phyloP scores from a whole-genome alignment of 2,329 filamentous ascomycete species.

The Leptographium flavum region DNA sequence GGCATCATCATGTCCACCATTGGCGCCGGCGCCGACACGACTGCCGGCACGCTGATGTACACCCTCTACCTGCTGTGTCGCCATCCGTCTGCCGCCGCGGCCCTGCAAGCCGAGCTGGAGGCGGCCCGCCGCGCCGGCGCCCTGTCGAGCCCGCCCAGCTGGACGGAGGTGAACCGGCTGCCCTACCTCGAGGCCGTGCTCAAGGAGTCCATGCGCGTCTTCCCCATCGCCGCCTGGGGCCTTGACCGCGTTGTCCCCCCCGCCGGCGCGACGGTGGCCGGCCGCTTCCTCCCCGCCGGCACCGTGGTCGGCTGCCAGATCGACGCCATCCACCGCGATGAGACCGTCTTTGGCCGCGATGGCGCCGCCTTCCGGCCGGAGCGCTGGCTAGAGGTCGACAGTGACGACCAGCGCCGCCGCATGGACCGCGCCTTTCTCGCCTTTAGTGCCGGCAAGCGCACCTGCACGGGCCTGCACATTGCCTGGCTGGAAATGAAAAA shows the following conservation, averaged over 20 bases:
- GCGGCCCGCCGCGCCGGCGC: constrained; percentile 1
- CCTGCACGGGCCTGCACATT: constrained; percentile 1
- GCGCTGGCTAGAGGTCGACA: constrained; percentile 28
- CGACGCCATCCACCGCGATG: constrained; percentile 28
- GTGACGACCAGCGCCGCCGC: not conserved
- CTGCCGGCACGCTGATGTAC: constrained; percentile 10
- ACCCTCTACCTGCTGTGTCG: constrained; percentile 8
- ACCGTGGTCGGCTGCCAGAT: constrained; percentile 4
- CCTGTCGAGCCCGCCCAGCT: constrained; percentile 1
- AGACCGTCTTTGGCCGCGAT: constrained; percentile 41
- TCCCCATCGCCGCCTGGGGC: constrained; percentile 9
- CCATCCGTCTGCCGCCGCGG: constrained; percentile 3
- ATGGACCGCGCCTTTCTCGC: constrained; percentile 3
- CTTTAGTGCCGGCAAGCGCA: constrained; percentile 2
- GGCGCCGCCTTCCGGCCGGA: constrained; percentile 42
- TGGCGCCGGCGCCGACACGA: constrained; percentile 13
- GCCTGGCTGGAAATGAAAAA: constrained; percentile 4
- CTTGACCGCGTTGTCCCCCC: constrained; percentile 9
- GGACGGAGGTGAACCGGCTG: constrained; percentile 7
- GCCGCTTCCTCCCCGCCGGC: constrained; percentile 9
- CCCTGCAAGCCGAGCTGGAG: constrained; percentile 8
- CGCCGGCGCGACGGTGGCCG: constrained; percentile 7
- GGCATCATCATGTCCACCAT: constrained; percentile 7
- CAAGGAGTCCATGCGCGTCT: constrained; percentile 12
- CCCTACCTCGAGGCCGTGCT: constrained; percentile 13